Evolutionary conservation across 257 asterid genomes (phyloP).

Genomic region (Penstemon davidsonii): DNA sequence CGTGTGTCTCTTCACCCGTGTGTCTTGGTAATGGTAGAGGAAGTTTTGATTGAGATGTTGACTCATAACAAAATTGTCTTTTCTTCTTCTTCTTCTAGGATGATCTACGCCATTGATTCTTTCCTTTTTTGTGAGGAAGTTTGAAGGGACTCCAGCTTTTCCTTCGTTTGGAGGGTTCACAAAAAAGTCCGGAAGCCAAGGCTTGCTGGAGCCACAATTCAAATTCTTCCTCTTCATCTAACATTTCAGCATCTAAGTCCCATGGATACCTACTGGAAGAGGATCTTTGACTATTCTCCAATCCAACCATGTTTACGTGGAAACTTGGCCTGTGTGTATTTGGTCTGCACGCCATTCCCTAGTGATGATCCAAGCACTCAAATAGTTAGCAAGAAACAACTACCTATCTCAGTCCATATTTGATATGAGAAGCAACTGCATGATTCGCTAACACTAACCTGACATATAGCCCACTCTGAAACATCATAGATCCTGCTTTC

Average conservation of each 20-base stretch:
- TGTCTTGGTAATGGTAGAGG: constrained; percentile 10
- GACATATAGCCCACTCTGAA: constrained; percentile 99
- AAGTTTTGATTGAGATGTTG: constrained; percentile 4
- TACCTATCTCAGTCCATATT: not conserved
- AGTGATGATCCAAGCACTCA: constrained; percentile 14
- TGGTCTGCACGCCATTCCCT: constrained; percentile 97
- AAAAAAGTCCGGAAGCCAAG: constrained; percentile 87
- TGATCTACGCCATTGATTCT: constrained; percentile 81
- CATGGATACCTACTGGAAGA: constrained; percentile 83
- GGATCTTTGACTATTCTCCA: constrained; percentile 78
- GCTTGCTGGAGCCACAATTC: constrained; percentile 98
- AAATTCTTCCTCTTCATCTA: constrained; percentile 93
- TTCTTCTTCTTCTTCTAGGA: constrained; percentile 36
- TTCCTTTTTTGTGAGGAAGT: constrained; percentile 77
- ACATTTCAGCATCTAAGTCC: constrained; percentile 94
- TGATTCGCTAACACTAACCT: constrained; percentile 51
- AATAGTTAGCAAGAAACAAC: not conserved
- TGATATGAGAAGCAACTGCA: constrained; percentile 3
- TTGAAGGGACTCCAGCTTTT: constrained; percentile 99
- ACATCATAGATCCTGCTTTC: constrained; percentile 96
- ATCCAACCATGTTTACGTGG: constrained; percentile 99
- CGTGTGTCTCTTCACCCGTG: not conserved
- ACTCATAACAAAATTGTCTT: constrained; percentile 24
- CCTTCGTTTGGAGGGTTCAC: constrained; percentile 86
- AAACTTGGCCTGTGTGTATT: constrained; percentile 97